Percentiles rank a stretch among this genome's conserved stretches.
These are phyloP conservation scores for Nicotiana knightiana DNA, from an alignment of 257 asterid species.

Conservation along the genomic window DNA sequence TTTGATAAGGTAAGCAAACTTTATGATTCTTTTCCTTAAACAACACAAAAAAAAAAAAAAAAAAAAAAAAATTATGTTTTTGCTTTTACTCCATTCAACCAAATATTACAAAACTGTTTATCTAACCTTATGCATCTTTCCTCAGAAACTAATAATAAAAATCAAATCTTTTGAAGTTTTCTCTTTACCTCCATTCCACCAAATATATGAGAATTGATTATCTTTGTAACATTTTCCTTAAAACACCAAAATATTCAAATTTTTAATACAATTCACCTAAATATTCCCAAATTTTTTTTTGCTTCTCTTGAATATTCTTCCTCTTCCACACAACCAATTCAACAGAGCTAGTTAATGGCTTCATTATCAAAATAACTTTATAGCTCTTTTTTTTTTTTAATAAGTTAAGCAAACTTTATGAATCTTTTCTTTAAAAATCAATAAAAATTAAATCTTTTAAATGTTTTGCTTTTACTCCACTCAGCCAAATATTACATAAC, in stretches of 20 bases:
- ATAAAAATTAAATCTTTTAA: neutral
- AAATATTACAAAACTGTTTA: neutral
- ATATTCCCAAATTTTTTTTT: neutral
- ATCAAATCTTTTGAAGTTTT: neutral
- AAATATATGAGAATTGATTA: neutral
- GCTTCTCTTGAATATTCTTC: neutral
- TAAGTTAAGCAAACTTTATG: neutral
- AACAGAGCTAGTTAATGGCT: neutral
- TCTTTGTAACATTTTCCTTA: neutral
- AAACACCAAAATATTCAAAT: neutral
- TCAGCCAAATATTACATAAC: neutral
- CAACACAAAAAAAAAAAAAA: neutral
- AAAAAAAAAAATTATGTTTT: neutral
- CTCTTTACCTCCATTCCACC: neutral
- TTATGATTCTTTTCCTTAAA: neutral
- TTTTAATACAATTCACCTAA: neutral
- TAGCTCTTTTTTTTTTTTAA: no score
- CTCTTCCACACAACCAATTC: neutral
- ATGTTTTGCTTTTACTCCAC: neutral
- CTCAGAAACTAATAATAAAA: neutral
- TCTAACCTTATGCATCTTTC: constrained; percentile 5
- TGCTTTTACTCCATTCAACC: neutral
- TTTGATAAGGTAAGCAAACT: neutral
- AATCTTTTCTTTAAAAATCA: neutral
- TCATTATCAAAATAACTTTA: neutral